Base-by-base conservation (phyloP, 2,329 filamentous ascomycete species). In the Pezicula carpinea region DNA sequence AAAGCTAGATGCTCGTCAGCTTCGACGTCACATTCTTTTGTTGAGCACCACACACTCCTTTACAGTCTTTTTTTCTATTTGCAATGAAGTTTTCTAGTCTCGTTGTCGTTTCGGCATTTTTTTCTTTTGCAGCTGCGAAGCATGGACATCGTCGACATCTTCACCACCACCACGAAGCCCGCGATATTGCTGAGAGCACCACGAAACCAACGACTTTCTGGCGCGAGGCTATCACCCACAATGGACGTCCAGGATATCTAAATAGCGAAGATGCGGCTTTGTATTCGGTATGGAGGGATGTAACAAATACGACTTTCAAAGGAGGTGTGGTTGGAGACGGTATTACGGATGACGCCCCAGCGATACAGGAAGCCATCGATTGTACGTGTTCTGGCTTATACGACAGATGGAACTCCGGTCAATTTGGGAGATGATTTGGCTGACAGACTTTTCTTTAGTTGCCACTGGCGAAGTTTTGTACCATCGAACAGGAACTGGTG, bases 221-320 rank as follows among this genome's bases (percentile, higher is more conserved):
- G 38, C 38, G 38, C 5, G 38, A 40, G 18, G 38, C 38, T 8
- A 40, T 40, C 8, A 26, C 18, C 5, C 38, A 40, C 8, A 40
- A 40, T 11, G 18, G 38, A 14, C 18, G 38, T 3, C 38, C 38
- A 15, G 38, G 38, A 6, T 40, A 40, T 23, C 10, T 40, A 19
- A 40, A 40, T 14, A 40, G 38, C 38, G 38, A 40, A 40, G 38
- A 40, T 40, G 38, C 38, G 11, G 18, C 38, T 8, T 26, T 40
- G 7, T 40, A 40, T 23, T 40, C 38, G 7, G 38, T 40, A 8
- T 40, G 38, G 38, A 40, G 38, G 15, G 38, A 40, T 40, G 38
- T 40, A 4, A 40, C 18, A 40, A 40, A 40, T 23, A 22, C 38
- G 6, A 40, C 18, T 1, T 40, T 40, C 15, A 19, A 18, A 14